A percentile compares a stretch with the other conserved stretches of the same genome.
These are phyloP conservation scores for Purpureocillium takamizusanense DNA, from an alignment of 2,329 filamentous ascomycete species.

Conservation along the genomic window DNA sequence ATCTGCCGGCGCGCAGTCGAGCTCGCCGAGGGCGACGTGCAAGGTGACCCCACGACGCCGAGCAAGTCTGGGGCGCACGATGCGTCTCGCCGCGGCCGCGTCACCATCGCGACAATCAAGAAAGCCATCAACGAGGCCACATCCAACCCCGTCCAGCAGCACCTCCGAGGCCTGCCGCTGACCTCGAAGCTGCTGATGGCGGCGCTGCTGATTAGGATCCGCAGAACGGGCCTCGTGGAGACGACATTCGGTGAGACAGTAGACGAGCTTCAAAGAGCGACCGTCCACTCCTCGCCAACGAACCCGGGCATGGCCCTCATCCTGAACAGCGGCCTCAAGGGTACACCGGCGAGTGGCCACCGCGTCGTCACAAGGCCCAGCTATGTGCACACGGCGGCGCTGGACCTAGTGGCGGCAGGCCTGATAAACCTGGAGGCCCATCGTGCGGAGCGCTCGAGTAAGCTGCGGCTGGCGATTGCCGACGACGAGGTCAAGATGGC, in stretches of 20 bases:
- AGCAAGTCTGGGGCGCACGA: slow-evolving; percentile 38
- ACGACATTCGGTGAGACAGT: slow-evolving; percentile 82
- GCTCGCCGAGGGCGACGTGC: slow-evolving; percentile 69
- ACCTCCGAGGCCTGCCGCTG: slow-evolving; percentile 73
- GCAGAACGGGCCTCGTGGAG: slow-evolving; percentile 78
- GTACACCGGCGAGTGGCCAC: slow-evolving; percentile 15
- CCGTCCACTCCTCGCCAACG: slow-evolving; percentile 22
- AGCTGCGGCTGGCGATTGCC: slow-evolving; percentile 75
- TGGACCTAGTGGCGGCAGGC: slow-evolving; percentile 79
- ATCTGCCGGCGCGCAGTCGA: slow-evolving; percentile 94
- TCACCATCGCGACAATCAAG: slow-evolving; percentile 90
- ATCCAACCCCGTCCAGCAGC: slow-evolving; percentile 83
- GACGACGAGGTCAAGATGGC: slow-evolving; percentile 88
- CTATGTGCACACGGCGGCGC: slow-evolving; percentile 59
- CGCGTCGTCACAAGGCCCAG: slow-evolving; percentile 22
- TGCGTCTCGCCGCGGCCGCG: slow-evolving; percentile 36
- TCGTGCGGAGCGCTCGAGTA: slow-evolving; percentile 76
- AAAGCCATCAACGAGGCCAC: slow-evolving; percentile 93
- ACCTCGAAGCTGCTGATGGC: slow-evolving; percentile 78
- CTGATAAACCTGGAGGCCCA: slow-evolving; percentile 76
- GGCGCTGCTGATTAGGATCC: slow-evolving; percentile 67
- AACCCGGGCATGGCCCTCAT: slow-evolving; percentile 27
- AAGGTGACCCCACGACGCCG: slow-evolving; percentile 46
- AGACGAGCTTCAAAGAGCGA: slow-evolving; percentile 54
- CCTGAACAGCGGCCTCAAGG: slow-evolving; percentile 19